Percentiles rank a stretch among this genome's conserved stretches.
Evolutionary conservation across 805 yeast genomes (phyloP).

Genomic region (Candida nanaspora): DNA sequence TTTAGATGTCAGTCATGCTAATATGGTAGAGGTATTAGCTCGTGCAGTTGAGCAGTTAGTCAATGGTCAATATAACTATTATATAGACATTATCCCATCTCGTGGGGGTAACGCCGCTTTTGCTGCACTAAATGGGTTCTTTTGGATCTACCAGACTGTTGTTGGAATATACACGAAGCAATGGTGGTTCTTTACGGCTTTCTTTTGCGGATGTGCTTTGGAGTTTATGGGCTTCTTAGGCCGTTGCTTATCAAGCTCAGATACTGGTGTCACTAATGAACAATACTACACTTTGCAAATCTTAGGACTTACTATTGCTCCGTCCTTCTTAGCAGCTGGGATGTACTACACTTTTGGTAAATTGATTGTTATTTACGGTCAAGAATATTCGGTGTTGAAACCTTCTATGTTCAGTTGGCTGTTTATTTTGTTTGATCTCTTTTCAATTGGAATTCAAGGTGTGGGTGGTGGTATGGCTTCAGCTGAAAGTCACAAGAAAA

Average conservation of each 20-base stretch:
- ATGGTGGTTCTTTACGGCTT: constrained; percentile 53
- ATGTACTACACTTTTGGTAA: constrained; percentile 62
- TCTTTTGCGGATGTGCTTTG: constrained; percentile 46
- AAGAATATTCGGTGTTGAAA: constrained; percentile 35
- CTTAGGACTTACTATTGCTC: constrained; percentile 60
- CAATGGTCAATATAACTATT: neutral
- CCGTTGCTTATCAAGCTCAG: constrained; percentile 33
- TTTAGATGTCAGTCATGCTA: too few species aligned
- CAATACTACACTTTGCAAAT: constrained; percentile 50
- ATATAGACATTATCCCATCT: neutral
- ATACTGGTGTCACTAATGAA: constrained; percentile 20
- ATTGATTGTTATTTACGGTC: constrained; percentile 50
- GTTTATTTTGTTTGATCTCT: constrained; percentile 54
- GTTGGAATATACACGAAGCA: constrained; percentile 38
- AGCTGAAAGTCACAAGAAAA: constrained; percentile 23
- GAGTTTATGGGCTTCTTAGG: constrained; percentile 63
- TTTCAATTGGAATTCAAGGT: constrained; percentile 56
- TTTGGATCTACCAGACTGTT: constrained; percentile 24
- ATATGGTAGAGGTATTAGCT: too few species aligned
- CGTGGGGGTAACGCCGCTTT: neutral
- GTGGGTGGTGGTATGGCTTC: constrained; percentile 69
- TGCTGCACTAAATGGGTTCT: neutral
- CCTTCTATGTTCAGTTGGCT: constrained; percentile 52
- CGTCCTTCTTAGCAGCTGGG: constrained; percentile 75
- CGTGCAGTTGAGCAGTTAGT: neutral